Percentiles rank a stretch among this genome's conserved stretches.
phyloP scores from a whole-genome alignment of 805 yeast species.

The Zygotorulaspora chibaensis region DNA sequence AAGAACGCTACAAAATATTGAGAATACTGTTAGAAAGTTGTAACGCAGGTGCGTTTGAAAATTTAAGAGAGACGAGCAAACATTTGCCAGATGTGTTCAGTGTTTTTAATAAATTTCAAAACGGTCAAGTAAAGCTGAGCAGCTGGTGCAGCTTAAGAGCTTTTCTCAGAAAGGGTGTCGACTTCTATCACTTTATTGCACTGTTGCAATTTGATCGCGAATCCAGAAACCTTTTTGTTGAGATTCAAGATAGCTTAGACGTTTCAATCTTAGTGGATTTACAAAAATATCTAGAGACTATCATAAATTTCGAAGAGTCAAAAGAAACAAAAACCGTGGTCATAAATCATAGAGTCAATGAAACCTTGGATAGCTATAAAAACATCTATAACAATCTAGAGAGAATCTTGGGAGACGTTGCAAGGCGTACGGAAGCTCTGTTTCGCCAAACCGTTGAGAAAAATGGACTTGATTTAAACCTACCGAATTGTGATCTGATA shows the following conservation, averaged over 20 bases:
- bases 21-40: slow-evolving; percentile 21
- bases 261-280: slow-evolving; percentile 4
- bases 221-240: slow-evolving; percentile 10
- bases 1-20: slow-evolving; percentile 32
- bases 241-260: slow-evolving; percentile 16
- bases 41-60: slow-evolving; percentile 20
- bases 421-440: too few relatives aligned
- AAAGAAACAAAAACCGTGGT: slow-evolving; percentile 26
- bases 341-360: slow-evolving; percentile 33
- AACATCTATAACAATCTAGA: slow-evolving; percentile 35
- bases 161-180: slow-evolving; percentile 22
- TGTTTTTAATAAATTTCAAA: slow-evolving; percentile 18
- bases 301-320: slow-evolving; percentile 39
- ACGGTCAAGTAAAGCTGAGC: slow-evolving; percentile 26
- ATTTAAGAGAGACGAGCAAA: slow-evolving; percentile 22
- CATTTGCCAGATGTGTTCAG: slow-evolving; percentile 32
- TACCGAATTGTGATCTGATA: slow-evolving; percentile 14
- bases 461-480: background rate
- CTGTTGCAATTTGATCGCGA: slow-evolving; percentile 4
- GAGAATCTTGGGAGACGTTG: slow-evolving; percentile 14
- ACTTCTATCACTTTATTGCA: slow-evolving; percentile 16
- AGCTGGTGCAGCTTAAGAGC: slow-evolving; percentile 33
- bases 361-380: slow-evolving; percentile 27
- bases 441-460: slow-evolving; percentile 10
- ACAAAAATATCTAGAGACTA: slow-evolving; percentile 19